phyloP scores from a whole-genome alignment of 2,329 filamentous ascomycete genomes.

The Sporothrix pallida region DNA sequence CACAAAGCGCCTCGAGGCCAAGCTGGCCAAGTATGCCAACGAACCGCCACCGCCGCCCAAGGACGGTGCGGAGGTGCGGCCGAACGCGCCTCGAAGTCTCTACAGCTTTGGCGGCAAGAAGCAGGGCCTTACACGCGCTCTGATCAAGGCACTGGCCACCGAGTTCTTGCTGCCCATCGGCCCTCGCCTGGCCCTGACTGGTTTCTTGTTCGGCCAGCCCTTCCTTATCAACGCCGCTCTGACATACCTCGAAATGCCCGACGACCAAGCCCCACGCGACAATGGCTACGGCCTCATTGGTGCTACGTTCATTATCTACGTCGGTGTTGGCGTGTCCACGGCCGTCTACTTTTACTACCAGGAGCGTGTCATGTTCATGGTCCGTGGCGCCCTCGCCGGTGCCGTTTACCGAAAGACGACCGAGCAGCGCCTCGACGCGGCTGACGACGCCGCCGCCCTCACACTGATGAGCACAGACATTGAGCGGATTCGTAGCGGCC shows the following conservation, averaged over 20 bases:
- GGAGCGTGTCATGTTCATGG: conserved; percentile 43
- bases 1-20: conserved; percentile 33
- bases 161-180: conserved; percentile 41
- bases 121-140: conserved; percentile 35
- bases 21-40: conserved; percentile 34
- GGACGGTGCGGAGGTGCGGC: not conserved
- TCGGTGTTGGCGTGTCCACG: conserved; percentile 49
- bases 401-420: conserved; percentile 47
- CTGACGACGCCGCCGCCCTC: conserved; percentile 39
- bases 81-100: not conserved
- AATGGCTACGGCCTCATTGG: conserved; percentile 52
- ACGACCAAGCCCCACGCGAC: conserved; percentile 36
- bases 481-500: conserved; percentile 41
- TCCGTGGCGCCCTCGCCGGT: conserved; percentile 43
- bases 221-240: conserved; percentile 46
- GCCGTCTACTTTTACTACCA: conserved; percentile 51
- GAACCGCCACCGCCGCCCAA: conserved; percentile 25
- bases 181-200: conserved; percentile 41
- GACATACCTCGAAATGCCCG: conserved; percentile 40
- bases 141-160: conserved; percentile 37
- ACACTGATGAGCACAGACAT: conserved; percentile 47
- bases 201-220: conserved; percentile 46
- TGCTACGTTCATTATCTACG: conserved; percentile 49
- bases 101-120: conserved; percentile 30
- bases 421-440: conserved; percentile 34